Base-by-base conservation (phyloP, 1,284 basidiomycete species). In the Ganoderma resinaceum region DNA sequence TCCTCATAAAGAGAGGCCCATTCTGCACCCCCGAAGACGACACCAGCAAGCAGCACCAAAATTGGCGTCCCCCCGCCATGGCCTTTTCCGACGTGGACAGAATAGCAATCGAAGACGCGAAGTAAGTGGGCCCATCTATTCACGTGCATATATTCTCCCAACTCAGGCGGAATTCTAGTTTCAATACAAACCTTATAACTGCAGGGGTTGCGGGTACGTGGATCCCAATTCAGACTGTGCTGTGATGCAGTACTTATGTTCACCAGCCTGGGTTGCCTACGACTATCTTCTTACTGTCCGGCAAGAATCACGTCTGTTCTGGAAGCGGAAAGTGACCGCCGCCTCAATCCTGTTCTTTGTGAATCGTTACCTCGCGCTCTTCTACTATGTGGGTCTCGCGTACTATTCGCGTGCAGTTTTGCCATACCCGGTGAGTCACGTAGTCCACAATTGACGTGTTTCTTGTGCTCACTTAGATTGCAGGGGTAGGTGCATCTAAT, bases 221-320 rank as follows among this genome's bases (percentile, higher is more conserved):
- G 20, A 49, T 2, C 8, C n/a, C 9, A 4, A 23, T 26, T 11
- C 46, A 49, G 8, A 20, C 8, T 23, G 46, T 23, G n/a, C n/a
- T n/a, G n/a, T n/a, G 33, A 58, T 26, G 23, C 18, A 3, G 33
- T 11, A 37, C 33, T 62, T 20, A 35, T 16, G 2, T 16, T 40
- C 38, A 1, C 16, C 31, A 66, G 69, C 38, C 0, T 31, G 67
- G 16, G 14, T 70, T 4, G 18, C 62, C 0, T 70, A 64, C 53
- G 42, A 67, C 8, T 67, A 70, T 42, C 12, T 65, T n/a, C 49
- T 67, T 11, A 70, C 69, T 1, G 16, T 70, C 9, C 20, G 37
- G 2, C 52, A 35, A 16, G 68, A 70, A 33, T 42, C 64, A 2
- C 42, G 38, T 2, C 66, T 65, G 31, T 67, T 70, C n/a, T 70